Percentiles rank a stretch among this genome's conserved stretches.
Evolutionary conservation across 1,284 basidiomycete genomes (phyloP).

Genomic region (Trichosporon coremiiforme): DNA sequence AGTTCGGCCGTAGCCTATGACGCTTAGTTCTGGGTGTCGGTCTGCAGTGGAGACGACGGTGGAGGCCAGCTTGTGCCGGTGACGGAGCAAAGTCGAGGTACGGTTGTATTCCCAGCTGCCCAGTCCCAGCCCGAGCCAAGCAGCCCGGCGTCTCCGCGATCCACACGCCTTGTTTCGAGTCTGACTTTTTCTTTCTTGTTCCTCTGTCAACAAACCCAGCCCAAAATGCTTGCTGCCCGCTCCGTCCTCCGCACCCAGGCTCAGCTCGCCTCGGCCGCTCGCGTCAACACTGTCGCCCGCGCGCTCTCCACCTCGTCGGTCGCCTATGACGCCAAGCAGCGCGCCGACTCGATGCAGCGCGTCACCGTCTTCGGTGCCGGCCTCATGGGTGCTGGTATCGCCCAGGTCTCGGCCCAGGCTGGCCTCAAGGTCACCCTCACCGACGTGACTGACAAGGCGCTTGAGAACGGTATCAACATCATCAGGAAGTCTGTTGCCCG

Average conservation of each 20-base stretch:
- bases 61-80: not conserved
- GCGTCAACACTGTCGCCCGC: slow-evolving; percentile 25
- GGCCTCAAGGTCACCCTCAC: slow-evolving; percentile 57
- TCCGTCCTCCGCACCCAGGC: slow-evolving; percentile 18
- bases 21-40: not conserved
- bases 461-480: slow-evolving; percentile 60
- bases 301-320: slow-evolving; percentile 20
- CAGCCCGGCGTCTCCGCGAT: not conserved
- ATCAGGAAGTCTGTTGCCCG: slow-evolving; percentile 61
- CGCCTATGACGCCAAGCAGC: slow-evolving; percentile 9
- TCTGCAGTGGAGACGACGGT: not conserved
- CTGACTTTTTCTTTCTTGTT: slow-evolving; percentile 3
- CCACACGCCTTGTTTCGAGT: not conserved
- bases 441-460: slow-evolving; percentile 57
- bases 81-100: slow-evolving; percentile 3
- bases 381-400: slow-evolving; percentile 62
- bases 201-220: not conserved
- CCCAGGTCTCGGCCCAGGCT: slow-evolving; percentile 59
- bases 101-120: not conserved
- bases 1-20: slow-evolving; percentile 14
- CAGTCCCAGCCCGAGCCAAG: not conserved
- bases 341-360: slow-evolving; percentile 41
- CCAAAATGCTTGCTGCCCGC: slow-evolving; percentile 15
- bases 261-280: slow-evolving; percentile 22
- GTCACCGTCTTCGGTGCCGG: slow-evolving; percentile 59